phyloP scores from a whole-genome alignment of 352 stramenopile species.

The Phytophthora ramorum region DNA sequence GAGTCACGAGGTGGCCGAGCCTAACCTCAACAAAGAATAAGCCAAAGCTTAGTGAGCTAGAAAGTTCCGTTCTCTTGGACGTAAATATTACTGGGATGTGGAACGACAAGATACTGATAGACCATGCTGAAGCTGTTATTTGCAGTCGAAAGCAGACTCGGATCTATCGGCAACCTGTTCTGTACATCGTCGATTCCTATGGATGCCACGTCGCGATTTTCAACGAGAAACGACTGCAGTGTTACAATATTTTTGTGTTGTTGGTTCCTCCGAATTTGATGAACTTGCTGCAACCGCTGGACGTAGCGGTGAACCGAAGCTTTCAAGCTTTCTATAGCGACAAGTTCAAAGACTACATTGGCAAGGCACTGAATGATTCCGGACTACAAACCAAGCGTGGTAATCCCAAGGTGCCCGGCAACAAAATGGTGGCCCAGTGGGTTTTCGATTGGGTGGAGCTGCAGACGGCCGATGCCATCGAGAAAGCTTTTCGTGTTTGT shows the following conservation, averaged over 20 bases:
- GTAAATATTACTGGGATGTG: too few relatives aligned
- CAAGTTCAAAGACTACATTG: background rate
- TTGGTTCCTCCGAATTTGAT: conserved; percentile 1
- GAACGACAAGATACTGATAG: too few relatives aligned
- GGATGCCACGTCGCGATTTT: background rate
- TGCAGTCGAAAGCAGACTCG: background rate
- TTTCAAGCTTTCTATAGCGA: conserved; percentile 4
- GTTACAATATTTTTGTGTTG: conserved; percentile 7
- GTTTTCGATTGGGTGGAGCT: background rate
- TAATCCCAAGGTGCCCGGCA: background rate
- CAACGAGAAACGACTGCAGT: background rate
- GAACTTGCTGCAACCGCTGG: background rate
- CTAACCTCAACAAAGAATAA: too few relatives aligned
- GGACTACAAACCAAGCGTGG: background rate
- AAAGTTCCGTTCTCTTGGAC: too few relatives aligned
- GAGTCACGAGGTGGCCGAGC: too few relatives aligned
- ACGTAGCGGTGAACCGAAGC: background rate
- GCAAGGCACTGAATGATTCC: background rate
- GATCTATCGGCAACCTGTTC: background rate
- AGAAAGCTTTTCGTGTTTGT: background rate
- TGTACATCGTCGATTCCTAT: conserved; percentile 6
- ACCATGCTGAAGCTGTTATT: too few relatives aligned
- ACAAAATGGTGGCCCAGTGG: background rate
- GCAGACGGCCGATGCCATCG: background rate
- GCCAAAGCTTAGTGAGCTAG: too few relatives aligned